Base-by-base conservation (phyloP, 1,284 basidiomycete species). In the Phellopilus nigrolimitatus region DNA sequence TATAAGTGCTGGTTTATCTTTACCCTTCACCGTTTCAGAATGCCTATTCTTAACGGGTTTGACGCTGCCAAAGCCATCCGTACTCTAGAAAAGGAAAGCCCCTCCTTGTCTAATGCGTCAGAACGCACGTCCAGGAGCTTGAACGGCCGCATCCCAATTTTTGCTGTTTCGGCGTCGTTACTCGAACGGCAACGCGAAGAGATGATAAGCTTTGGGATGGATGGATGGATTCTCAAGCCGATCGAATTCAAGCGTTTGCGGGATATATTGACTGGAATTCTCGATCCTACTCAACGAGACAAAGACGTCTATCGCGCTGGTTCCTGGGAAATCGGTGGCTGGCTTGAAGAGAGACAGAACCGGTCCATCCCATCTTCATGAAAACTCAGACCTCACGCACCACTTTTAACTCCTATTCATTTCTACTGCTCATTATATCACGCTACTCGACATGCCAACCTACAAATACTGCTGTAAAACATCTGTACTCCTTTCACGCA, bases 161-260 rank as follows among this genome's bases (percentile, higher is more conserved):
- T 94, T 58, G 90, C 88, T 3, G 88, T 94, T 3, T 90, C 86
- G 8, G 89, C 89, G 0, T 90, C 88, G 3, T 68, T 92, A 21
- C 68, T 73, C 31, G 85, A 89, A 59, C 67, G 71, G 22, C 82
- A 89, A 63, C 72, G 80, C 2, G 67, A 73, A 0, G 76, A 84
- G 54, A 72, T 92, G 54, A 67, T 70, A 4, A 66, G 72, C 19
- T 70, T 76, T 39, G 80, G 89, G 39, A 80, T 92, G 67, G 89
- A 92, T 62, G 90, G 89, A 7, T 92, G 88, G 88, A 78, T 92
- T n/a, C 68, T 91, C 54, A 92, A 92, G 66, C 91, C 89, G 0
- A 84, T 92, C 55, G 81, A 91, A 63, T 91, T 91, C 67, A 78
- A 77, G 55, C 74, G 89, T 10, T 71, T 91, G 3, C 67, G 74